A percentile compares a stretch with the other conserved stretches of the same genome.
Evolutionary conservation across 2,329 filamentous ascomycete genomes (phyloP).

Genomic region (Ophiocordyceps camponoti-floridani): DNA sequence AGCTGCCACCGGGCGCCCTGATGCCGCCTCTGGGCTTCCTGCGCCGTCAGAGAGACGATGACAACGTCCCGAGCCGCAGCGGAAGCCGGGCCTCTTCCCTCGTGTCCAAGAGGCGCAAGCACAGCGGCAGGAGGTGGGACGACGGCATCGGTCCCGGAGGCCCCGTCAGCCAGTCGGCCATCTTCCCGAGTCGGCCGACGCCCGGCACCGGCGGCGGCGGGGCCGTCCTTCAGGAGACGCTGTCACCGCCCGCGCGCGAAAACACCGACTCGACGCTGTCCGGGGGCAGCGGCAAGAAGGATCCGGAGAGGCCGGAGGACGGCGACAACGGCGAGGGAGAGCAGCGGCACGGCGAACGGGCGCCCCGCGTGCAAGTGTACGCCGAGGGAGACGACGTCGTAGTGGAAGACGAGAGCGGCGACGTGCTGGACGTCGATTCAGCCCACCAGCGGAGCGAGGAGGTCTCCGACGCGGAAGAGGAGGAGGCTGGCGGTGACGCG

Average conservation of each 20-base stretch:
- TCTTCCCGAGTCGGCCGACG: constrained; percentile 43
- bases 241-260: constrained; percentile 10
- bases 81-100: constrained; percentile 42
- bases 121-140: constrained; percentile 43
- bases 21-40: constrained; percentile 64
- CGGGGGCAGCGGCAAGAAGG: constrained; percentile 14
- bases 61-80: constrained; percentile 27
- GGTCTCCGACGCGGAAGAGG: background rate
- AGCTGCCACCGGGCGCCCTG: constrained; percentile 50
- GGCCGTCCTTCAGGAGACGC: constrained; percentile 12
- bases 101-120: constrained; percentile 42
- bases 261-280: constrained; percentile 14
- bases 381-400: constrained; percentile 66
- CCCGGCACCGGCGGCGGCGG: constrained; percentile 7
- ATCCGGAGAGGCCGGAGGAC: constrained; percentile 8
- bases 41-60: constrained; percentile 66
- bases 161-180: constrained; percentile 78
- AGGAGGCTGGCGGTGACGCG: constrained; percentile 1
- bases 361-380: constrained; percentile 44
- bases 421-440: constrained; percentile 53
- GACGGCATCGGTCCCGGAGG: constrained; percentile 64
- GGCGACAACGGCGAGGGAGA: constrained; percentile 5
- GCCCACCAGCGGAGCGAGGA: constrained; percentile 2
- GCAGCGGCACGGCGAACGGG: background rate
- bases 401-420: constrained; percentile 73